phyloP scores from a whole-genome alignment of 805 yeast species.

The Myxozyma sirexii region DNA sequence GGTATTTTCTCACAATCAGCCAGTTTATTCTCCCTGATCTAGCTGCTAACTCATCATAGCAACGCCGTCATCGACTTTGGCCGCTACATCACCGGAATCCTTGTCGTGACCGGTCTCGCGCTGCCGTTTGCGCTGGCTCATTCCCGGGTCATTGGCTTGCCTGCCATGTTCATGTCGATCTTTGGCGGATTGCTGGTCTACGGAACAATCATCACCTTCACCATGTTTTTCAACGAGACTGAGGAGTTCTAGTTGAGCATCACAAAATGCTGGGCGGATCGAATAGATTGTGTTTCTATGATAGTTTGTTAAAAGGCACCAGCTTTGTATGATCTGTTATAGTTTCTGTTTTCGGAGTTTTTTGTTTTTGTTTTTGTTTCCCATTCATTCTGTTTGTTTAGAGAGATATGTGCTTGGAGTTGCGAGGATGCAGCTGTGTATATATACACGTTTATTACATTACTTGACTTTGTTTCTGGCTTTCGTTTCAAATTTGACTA shows the following conservation, averaged over 20 bases:
- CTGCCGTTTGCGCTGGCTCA: constrained; percentile 80
- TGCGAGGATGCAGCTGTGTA: too few species aligned
- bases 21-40: constrained; percentile 31
- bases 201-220: constrained; percentile 79
- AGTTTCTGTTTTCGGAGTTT: too few species aligned
- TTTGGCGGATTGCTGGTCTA: constrained; percentile 84
- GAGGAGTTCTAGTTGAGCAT: constrained; percentile 44
- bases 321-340: too few species aligned
- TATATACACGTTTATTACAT: background rate
- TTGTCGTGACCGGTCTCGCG: constrained; percentile 73
- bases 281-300: background rate
- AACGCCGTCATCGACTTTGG: constrained; percentile 72
- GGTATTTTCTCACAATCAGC: too few species aligned
- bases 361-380: background rate
- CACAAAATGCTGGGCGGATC: background rate
- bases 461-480: background rate
- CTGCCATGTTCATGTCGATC: constrained; percentile 76
- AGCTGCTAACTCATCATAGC: too few species aligned
- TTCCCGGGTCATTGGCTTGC: constrained; percentile 64
- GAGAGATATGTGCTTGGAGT: background rate
- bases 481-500: background rate
- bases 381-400: background rate
- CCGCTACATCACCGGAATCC: constrained; percentile 72
- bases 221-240: constrained; percentile 64
- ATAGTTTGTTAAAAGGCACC: too few species aligned